Evolutionary conservation across 805 yeast species (phyloP), one percentile per base, ranked within the genome.

Genomic region (Suhomyces pyralidae): DNA sequence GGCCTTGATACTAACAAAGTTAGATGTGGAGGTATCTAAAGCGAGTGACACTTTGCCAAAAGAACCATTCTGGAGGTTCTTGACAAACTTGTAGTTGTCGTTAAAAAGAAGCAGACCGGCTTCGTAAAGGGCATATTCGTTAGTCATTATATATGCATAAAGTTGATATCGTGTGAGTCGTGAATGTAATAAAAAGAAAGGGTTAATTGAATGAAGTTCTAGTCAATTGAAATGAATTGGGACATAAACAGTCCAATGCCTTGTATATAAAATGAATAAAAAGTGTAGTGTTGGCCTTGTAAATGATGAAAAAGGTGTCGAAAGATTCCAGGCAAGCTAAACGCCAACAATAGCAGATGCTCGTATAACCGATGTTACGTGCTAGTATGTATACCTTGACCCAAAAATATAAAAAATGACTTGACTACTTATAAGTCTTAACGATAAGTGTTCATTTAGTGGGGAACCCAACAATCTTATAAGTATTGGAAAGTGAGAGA

Each of bases 31-130:
- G 2, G 59, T 52, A 60, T 84, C 81, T 7, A 67, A 51, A 1
- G 85, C 86, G 48, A 80, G 72, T 2, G 84, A 70, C 2, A 84
- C 89, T 52, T 75, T 75, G 19, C 88, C 88, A 64, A 82, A 84
- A 2, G 87, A 77, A 3, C 88, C 89, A 36, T 73, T 75, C 61
- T 82, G 85, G 51, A 82, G 67, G 59, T 74, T 71, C 19, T 66
- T 61, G 34, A 81, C 53, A 52, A 74, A 76, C 48, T 64, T 62
- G 68, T 83, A 83, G 44, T 73, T 68, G 56, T 69, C 62, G 19
- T 66, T 65, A 34, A 81, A 63, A 14, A 70, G 58, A 30, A 54
- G 40, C 43, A 38, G 47, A 17, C 74, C 75, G 30, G 65, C 64
- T 57, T 78, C 81, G 59, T 77, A 79, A 32, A 68, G 65, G 4